phyloP scores from a whole-genome alignment of 345 rosid genomes.

The Salix suchowensis region DNA sequence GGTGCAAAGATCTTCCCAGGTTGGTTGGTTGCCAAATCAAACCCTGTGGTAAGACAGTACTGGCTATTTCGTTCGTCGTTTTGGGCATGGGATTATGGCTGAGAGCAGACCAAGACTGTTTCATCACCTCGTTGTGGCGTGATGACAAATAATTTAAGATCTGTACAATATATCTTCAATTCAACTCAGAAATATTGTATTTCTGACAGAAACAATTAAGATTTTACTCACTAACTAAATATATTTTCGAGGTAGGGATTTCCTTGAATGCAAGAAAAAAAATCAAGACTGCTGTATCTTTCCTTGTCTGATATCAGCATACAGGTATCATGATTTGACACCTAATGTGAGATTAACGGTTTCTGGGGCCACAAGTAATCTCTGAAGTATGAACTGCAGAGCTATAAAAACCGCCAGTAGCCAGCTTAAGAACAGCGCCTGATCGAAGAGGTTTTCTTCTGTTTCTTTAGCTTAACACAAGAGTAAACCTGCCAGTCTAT shows the following conservation, averaged over 20 bases:
- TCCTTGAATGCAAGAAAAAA: no score
- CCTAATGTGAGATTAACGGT: slow-evolving; percentile 5
- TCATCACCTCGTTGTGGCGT: no score
- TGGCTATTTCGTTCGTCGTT: background rate
- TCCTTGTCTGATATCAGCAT: background rate
- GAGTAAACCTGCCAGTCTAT: slow-evolving; percentile 15
- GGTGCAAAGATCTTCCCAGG: background rate
- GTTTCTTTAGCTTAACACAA: slow-evolving; percentile 23
- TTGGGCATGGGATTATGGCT: background rate
- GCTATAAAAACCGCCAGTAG: slow-evolving; percentile 28
- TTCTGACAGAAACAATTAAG: no score
- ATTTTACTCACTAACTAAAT: no score
- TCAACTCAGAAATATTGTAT: no score
- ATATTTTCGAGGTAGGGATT: no score
- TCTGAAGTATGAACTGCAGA: slow-evolving; percentile 23
- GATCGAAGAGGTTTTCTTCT: slow-evolving; percentile 21
- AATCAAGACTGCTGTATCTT: slow-evolving; percentile 4
- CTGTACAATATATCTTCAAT: accelerated
- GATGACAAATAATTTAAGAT: no score
- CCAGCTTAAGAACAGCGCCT: slow-evolving; percentile 23
- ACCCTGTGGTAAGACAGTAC: background rate
- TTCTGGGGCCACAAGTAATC: slow-evolving; percentile 21
- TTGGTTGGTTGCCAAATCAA: background rate
- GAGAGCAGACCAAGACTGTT: background rate
- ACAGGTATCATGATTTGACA: background rate